These are phyloP conservation scores for Beauveria sp. DNA, from an alignment of 2,329 filamentous ascomycete genomes.

Conservation along the genomic window DNA sequence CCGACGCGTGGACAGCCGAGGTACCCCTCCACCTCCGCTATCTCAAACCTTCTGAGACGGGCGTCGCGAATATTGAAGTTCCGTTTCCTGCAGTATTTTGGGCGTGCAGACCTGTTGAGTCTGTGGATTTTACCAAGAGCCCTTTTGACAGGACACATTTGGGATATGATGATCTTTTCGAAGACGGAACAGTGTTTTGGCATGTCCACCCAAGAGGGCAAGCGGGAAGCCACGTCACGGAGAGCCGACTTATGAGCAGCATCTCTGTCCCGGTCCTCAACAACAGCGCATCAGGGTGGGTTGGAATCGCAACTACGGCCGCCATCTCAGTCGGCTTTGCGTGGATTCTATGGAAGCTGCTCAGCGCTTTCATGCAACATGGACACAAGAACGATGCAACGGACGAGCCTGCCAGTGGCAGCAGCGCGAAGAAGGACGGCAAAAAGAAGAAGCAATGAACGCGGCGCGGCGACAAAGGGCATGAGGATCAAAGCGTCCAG, in stretches of 20 bases:
- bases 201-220: conserved; percentile 52
- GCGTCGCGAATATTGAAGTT: conserved; percentile 48
- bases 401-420: not conserved
- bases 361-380: conserved; percentile 23
- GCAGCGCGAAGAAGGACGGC: not conserved
- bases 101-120: conserved; percentile 67
- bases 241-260: conserved; percentile 39
- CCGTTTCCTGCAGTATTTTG: conserved; percentile 85
- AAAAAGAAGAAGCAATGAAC: conserved; percentile 20
- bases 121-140: conserved; percentile 61
- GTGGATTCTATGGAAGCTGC: conserved; percentile 61
- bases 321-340: conserved; percentile 56
- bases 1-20: conserved; percentile 52
- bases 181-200: conserved; percentile 71
- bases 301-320: conserved; percentile 48
- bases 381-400: not conserved
- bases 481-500: not conserved
- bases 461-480: not conserved
- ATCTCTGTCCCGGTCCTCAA: conserved; percentile 61
- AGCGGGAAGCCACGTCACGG: conserved; percentile 17
- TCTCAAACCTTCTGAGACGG: conserved; percentile 52
- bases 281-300: conserved; percentile 38
- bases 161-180: conserved; percentile 81
- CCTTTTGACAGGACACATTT: conserved; percentile 80
- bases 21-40: conserved; percentile 86